Percentiles rank a stretch among this genome's conserved stretches.
Conservation (phyloP, 2,329 filamentous ascomycete genomes). For the Fusarium sp. region DNA sequence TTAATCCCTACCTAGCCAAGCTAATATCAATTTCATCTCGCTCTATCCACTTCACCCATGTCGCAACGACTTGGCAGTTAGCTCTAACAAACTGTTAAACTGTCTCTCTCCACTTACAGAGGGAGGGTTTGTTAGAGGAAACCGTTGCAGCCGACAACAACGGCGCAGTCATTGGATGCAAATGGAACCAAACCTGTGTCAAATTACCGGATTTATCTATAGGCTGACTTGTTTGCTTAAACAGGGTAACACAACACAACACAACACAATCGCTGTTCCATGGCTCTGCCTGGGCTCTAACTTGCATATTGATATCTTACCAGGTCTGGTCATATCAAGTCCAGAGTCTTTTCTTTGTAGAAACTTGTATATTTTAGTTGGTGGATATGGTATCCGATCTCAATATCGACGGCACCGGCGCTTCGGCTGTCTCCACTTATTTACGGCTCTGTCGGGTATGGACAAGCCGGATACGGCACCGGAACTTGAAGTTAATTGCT, state of each 20-base stretch:
- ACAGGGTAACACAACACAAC: neutral
- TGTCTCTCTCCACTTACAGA: conserved; percentile 11
- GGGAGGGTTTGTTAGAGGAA: neutral
- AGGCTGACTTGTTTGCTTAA: neutral
- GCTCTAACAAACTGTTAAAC: neutral
- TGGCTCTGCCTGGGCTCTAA: neutral
- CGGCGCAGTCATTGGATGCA: neutral
- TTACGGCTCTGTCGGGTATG: neutral
- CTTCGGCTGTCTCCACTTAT: conserved; percentile 12
- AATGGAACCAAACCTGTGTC: neutral
- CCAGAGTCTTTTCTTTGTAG: neutral
- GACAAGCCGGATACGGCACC: neutral
- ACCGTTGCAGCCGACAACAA: neutral
- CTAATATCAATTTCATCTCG: conserved; percentile 29
- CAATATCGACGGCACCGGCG: neutral
- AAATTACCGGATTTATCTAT: conserved; percentile 1
- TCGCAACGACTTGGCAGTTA: conserved; percentile 21
- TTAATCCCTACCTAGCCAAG: neutral
- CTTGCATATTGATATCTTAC: neutral
- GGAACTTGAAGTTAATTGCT: neutral
- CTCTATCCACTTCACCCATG: conserved; percentile 8
- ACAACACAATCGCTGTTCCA: neutral
- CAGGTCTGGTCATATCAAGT: neutral
- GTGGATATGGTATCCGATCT: neutral
- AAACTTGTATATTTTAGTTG: neutral